Evolutionary conservation across 805 yeast genomes (phyloP).

Genomic region (Brettanomyces naardenensis): DNA sequence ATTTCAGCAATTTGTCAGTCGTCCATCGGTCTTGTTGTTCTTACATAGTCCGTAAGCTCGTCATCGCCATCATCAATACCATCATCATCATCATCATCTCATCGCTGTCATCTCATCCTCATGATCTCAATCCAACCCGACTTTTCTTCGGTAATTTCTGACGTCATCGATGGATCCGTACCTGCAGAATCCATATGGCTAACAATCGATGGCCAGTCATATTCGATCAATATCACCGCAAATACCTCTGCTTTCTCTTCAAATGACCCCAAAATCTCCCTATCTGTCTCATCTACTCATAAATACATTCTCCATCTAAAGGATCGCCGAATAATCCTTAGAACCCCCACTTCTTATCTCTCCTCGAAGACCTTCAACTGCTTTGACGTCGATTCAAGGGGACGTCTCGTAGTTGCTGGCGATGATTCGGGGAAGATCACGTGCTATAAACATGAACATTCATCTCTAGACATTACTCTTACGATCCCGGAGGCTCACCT

Average conservation of each 20-base stretch:
- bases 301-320: constrained; percentile 4
- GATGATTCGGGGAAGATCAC: constrained; percentile 3
- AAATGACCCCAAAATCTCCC: constrained; percentile 1
- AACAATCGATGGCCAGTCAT: constrained; percentile 7
- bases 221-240: constrained; percentile 11
- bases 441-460: not conserved
- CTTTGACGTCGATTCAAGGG: not conserved
- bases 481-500: constrained; percentile 38
- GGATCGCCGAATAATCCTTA: not conserved
- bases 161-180: constrained; percentile 4
- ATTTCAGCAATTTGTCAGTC: too few relatives aligned
- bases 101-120: too few relatives aligned
- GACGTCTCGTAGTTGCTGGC: constrained; percentile 1
- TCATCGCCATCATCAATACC: too few relatives aligned
- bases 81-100: too few relatives aligned
- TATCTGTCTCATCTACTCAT: constrained; percentile 4
- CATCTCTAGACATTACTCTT: not conserved
- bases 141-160: constrained; percentile 11
- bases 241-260: not conserved
- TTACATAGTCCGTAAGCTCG: too few relatives aligned
- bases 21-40: too few relatives aligned
- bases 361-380: constrained; percentile 1
- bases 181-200: constrained; percentile 8
- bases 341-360: constrained; percentile 2
- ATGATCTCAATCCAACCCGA: constrained; percentile 17